Conservation (phyloP, 352 stramenopile species). For the Phytopythium oedochilum region DNA sequence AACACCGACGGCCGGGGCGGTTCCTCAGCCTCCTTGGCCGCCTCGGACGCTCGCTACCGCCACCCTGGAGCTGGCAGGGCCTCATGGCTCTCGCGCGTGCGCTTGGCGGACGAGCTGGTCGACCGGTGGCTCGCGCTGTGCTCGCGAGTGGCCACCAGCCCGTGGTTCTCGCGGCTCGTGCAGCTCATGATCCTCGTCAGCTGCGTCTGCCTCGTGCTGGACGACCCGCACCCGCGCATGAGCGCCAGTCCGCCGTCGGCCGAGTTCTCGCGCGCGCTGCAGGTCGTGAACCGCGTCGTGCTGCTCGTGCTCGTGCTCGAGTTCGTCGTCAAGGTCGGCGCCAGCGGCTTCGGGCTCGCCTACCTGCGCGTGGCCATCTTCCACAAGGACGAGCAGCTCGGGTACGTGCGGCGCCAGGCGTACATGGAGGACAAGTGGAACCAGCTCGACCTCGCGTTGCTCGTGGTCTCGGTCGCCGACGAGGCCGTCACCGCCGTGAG, state of each 20-base stretch:
- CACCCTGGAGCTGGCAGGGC: neutral
- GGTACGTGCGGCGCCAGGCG: conserved; percentile 54
- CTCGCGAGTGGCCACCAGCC: conserved; percentile 18
- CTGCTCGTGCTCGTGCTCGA: conserved; percentile 52
- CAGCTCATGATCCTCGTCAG: conserved; percentile 72
- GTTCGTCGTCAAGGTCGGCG: conserved; percentile 54
- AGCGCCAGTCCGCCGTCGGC: conserved; percentile 32
- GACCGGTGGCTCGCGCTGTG: conserved; percentile 14
- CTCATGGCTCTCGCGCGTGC: neutral
- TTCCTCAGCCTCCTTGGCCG: neutral
- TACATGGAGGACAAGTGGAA: conserved; percentile 82
- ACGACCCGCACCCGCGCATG: conserved; percentile 67
- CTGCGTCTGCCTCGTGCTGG: conserved; percentile 63
- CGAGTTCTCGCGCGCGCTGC: conserved; percentile 25
- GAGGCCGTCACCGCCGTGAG: conserved; percentile 46
- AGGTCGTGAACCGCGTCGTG: conserved; percentile 34
- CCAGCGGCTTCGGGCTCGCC: conserved; percentile 49
- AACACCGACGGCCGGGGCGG: neutral
- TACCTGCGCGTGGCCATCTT: conserved; percentile 60
- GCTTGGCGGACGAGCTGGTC: neutral
- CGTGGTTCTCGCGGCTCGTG: conserved; percentile 50
- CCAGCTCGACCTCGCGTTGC: conserved; percentile 57
- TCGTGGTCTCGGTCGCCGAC: conserved; percentile 52
- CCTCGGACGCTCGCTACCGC: neutral
- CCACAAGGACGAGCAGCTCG: conserved; percentile 54